Conservation (phyloP, 441 rosid species). For the Gossypium schwendimanii region DNA sequence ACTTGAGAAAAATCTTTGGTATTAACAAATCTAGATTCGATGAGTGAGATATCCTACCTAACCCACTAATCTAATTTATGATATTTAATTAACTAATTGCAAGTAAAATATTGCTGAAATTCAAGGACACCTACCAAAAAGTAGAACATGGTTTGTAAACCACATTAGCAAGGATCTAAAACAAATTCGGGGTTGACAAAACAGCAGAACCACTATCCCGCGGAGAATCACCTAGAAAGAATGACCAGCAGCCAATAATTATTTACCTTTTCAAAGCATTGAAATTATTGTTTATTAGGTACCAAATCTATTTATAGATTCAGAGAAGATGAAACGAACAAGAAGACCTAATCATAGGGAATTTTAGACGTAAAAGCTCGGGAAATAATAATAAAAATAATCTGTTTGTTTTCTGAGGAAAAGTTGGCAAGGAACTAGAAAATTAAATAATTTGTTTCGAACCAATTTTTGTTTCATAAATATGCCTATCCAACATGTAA, state of each 20-base stretch:
- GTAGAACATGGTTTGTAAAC: not conserved
- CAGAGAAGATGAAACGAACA: not conserved
- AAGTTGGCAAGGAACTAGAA: not conserved
- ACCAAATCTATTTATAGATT: not conserved
- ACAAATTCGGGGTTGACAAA: not conserved
- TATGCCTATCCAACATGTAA: not conserved
- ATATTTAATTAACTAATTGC: not conserved
- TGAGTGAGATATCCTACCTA: constrained; percentile 20
- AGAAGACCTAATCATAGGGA: not conserved
- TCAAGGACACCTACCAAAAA: not conserved
- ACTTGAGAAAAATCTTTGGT: constrained; percentile 16
- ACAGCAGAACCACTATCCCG: not conserved
- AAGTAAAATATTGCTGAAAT: constrained; percentile 4
- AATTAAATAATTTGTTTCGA: not conserved
- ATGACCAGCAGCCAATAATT: not conserved
- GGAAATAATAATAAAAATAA: not conserved
- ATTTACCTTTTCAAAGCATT: not conserved
- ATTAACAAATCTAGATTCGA: constrained; percentile 21
- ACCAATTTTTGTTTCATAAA: not conserved
- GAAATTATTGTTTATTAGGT: not conserved
- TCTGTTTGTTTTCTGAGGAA: not conserved
- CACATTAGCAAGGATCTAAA: not conserved
- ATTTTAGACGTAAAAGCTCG: not conserved
- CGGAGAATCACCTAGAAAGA: not conserved
- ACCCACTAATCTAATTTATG: constrained; percentile 13